Conservation (phyloP, 345 rosid genomes). For the Zanthoxylum bungeanum region DNA sequence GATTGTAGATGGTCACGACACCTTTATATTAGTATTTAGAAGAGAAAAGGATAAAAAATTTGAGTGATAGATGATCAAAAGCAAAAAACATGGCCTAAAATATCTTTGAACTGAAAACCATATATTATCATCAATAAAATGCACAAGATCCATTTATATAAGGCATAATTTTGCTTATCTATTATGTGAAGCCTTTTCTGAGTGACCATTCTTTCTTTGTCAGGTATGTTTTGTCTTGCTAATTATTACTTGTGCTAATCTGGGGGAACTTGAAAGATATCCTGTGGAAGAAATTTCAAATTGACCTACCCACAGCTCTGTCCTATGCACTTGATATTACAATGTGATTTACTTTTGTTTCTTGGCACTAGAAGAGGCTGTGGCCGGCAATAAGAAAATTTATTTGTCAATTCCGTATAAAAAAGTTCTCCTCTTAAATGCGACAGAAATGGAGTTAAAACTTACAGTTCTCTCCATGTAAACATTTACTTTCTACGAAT, state of each 20-base stretch:
- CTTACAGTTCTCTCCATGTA: not conserved
- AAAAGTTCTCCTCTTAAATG: not conserved
- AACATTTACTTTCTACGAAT: too few species aligned
- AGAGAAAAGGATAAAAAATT: too few species aligned
- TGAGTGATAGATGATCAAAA: too few species aligned
- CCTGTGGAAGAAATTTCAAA: constrained; percentile 28
- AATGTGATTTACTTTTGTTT: constrained; percentile 21
- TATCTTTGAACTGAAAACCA: too few species aligned
- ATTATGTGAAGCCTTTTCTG: not conserved
- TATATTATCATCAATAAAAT: too few species aligned
- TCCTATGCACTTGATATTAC: constrained; percentile 63
- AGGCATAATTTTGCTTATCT: too few species aligned
- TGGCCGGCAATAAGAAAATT: not conserved
- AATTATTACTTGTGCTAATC: not conserved
- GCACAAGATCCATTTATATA: too few species aligned
- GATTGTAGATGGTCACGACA: too few species aligned
- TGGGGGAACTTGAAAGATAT: constrained; percentile 47
- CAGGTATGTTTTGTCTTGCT: not conserved
- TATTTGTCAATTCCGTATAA: not conserved
- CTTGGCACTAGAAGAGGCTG: not conserved
- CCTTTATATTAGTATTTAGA: too few species aligned
- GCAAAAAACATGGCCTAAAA: too few species aligned
- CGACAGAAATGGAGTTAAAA: not conserved
- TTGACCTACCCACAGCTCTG: constrained; percentile 43
- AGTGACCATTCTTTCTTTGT: not conserved